Evolutionary conservation across 1,139 yeast genomes (phyloP).

Genomic region (Blastobotrys illinoisensis): DNA sequence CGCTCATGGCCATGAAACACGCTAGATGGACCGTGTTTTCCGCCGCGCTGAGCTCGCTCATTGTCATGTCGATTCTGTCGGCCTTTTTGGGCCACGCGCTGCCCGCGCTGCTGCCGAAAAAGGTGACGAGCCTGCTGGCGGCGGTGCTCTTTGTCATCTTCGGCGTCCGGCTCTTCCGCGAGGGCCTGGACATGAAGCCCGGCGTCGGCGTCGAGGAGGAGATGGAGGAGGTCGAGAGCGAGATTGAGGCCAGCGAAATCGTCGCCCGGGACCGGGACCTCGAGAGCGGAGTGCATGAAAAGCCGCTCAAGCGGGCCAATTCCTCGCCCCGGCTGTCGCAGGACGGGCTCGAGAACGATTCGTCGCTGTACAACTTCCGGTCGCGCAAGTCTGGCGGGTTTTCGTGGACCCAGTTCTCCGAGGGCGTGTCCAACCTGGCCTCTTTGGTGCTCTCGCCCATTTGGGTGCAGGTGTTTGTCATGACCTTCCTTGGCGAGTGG

Average conservation of each 20-base stretch:
- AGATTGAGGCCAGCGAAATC: constrained; percentile 62
- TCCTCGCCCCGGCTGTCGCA: constrained; percentile 29
- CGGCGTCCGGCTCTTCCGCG: constrained; percentile 69
- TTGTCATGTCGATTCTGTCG: constrained; percentile 83
- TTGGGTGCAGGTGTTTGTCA: constrained; percentile 90
- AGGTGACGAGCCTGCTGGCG: constrained; percentile 76
- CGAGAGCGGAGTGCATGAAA: constrained; percentile 47
- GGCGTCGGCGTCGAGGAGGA: constrained; percentile 89
- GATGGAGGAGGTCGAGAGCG: constrained; percentile 94
- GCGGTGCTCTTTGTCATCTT: constrained; percentile 75
- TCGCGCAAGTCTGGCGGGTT: constrained; percentile 8
- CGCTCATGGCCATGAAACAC: constrained; percentile 96
- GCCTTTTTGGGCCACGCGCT: constrained; percentile 90
- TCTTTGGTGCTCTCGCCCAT: constrained; percentile 72
- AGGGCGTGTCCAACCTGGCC: constrained; percentile 48
- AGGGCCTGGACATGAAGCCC: constrained; percentile 78
- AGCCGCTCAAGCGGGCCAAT: constrained; percentile 25
- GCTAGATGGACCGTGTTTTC: constrained; percentile 76
- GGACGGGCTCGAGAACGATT: constrained; percentile 28
- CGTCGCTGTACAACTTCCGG: constrained; percentile 23
- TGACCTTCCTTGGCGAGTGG: constrained; percentile 98
- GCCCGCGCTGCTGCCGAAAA: constrained; percentile 75
- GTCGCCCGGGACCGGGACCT: constrained; percentile 46
- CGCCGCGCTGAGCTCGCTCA: constrained; percentile 82
- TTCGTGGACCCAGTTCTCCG: constrained; percentile 21